Percentiles rank a stretch among this genome's conserved stretches.
These are phyloP conservation scores for Cladosporium phlei DNA, from an alignment of 2,329 filamentous ascomycete genomes.

Conservation along the genomic window DNA sequence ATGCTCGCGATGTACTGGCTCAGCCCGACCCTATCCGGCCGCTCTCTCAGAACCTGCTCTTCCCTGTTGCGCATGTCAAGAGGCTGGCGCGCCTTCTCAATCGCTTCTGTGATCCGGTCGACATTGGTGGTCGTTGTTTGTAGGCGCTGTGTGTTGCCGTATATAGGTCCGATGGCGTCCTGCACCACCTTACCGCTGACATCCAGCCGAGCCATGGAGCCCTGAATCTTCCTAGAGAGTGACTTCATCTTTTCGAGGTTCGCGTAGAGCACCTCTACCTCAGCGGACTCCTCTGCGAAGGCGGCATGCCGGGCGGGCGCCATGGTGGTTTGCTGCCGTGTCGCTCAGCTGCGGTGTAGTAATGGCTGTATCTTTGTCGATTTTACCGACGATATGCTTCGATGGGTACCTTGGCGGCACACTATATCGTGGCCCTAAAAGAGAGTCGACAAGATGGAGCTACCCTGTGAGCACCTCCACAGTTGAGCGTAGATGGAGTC, in stretches of 20 bases:
- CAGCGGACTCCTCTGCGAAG: constrained; percentile 62
- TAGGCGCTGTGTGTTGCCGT: constrained; percentile 82
- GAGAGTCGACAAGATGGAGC: too few relatives aligned
- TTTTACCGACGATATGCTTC: too few relatives aligned
- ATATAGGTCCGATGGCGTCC: constrained; percentile 87
- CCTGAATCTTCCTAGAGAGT: constrained; percentile 92
- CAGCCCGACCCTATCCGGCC: constrained; percentile 76
- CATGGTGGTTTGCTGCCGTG: constrained; percentile 5
- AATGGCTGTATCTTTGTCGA: too few relatives aligned
- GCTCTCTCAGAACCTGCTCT: constrained; percentile 75
- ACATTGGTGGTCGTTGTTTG: constrained; percentile 88
- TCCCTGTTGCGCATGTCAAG: constrained; percentile 87
- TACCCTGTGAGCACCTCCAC: too few relatives aligned
- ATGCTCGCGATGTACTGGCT: constrained; percentile 83
- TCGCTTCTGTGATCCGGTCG: constrained; percentile 77
- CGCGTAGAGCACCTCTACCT: constrained; percentile 62
- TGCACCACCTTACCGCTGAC: constrained; percentile 84
- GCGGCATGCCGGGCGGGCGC: constrained; percentile 48
- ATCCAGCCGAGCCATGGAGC: constrained; percentile 77
- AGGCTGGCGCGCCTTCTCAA: constrained; percentile 84
- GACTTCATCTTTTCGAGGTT: constrained; percentile 87
- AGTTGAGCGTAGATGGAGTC: too few relatives aligned
- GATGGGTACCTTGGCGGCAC: too few relatives aligned
- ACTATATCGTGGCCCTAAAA: too few relatives aligned
- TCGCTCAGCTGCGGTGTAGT: too few relatives aligned